phyloP scores from a whole-genome alignment of 163 green algal genomes.

The Chloromonas sp. region DNA sequence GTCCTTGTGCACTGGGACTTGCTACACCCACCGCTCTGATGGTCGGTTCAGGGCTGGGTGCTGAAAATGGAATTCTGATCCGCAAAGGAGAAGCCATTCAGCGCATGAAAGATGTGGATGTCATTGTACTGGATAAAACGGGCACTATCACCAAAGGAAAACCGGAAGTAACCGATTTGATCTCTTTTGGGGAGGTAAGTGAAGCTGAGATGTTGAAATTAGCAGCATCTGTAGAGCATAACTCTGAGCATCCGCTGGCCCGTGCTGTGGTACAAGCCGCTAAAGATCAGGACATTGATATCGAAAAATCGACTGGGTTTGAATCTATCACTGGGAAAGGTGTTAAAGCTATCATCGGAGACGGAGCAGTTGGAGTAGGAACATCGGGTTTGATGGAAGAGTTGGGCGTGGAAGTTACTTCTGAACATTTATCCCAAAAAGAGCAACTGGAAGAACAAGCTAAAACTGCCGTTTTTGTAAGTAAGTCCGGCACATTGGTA shows the following conservation, averaged over 20 bases:
- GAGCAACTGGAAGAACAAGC: too few relatives aligned
- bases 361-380: too few relatives aligned
- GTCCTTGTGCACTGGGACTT: constrained; percentile 56
- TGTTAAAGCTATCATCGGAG: too few relatives aligned
- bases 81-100: constrained; percentile 36
- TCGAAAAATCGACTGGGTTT: too few relatives aligned
- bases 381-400: too few relatives aligned
- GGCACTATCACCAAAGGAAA: constrained; percentile 50
- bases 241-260: constrained; percentile 84
- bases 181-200: background rate
- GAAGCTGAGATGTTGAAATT: constrained; percentile 21
- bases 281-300: too few relatives aligned
- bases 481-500: too few relatives aligned
- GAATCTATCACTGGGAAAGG: too few relatives aligned
- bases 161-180: constrained; percentile 19
- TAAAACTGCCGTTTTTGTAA: too few relatives aligned
- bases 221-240: constrained; percentile 55
- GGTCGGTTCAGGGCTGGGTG: constrained; percentile 44
- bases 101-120: constrained; percentile 5
- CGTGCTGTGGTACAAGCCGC: constrained; percentile 54
- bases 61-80: constrained; percentile 72
- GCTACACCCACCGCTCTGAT: constrained; percentile 53
- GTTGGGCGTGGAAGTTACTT: too few relatives aligned
- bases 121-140: constrained; percentile 54
- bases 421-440: too few relatives aligned